These are phyloP conservation scores for Candida gorgasii DNA, from an alignment of 805 yeast genomes.

Conservation along the genomic window DNA sequence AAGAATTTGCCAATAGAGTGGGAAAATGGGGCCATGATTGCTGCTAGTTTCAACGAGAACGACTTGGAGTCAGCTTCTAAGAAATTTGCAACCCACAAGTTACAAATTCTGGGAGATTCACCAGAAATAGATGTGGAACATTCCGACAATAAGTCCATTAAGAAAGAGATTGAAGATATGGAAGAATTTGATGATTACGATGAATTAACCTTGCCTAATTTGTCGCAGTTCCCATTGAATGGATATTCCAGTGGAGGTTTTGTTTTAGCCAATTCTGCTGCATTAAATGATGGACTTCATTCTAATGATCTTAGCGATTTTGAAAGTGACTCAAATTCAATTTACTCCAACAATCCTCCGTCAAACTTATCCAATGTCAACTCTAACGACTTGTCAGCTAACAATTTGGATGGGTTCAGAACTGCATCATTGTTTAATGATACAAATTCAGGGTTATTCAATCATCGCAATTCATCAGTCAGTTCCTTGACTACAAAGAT, in stretches of 20 bases:
- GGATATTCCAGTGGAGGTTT: constrained; percentile 21
- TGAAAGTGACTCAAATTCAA: constrained; percentile 26
- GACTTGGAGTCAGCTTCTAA: constrained; percentile 27
- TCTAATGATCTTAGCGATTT: constrained; percentile 21
- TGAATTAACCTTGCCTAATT: constrained; percentile 12
- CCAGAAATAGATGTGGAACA: neutral
- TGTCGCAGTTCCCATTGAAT: constrained; percentile 19
- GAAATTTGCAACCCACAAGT: constrained; percentile 36
- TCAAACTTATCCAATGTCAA: constrained; percentile 3
- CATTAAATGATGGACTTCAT: constrained; percentile 15
- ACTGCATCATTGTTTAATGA: constrained; percentile 15
- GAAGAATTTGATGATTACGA: constrained; percentile 12
- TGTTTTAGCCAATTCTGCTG: constrained; percentile 18
- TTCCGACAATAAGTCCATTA: neutral
- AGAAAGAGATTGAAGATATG: constrained; percentile 4
- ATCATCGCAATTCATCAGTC: constrained; percentile 15
- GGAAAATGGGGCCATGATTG: constrained; percentile 46
- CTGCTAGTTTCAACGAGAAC: constrained; percentile 33
- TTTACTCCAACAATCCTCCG: constrained; percentile 15
- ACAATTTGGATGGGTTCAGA: constrained; percentile 1
- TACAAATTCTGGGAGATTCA: constrained; percentile 2
- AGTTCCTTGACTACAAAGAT: constrained; percentile 28
- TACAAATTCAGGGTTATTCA: constrained; percentile 5
- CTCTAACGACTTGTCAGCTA: neutral
- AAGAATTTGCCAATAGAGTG: constrained; percentile 44